Evolutionary conservation across 2,329 filamentous ascomycete species (phyloP).

Genomic region (Penicillium sp.): DNA sequence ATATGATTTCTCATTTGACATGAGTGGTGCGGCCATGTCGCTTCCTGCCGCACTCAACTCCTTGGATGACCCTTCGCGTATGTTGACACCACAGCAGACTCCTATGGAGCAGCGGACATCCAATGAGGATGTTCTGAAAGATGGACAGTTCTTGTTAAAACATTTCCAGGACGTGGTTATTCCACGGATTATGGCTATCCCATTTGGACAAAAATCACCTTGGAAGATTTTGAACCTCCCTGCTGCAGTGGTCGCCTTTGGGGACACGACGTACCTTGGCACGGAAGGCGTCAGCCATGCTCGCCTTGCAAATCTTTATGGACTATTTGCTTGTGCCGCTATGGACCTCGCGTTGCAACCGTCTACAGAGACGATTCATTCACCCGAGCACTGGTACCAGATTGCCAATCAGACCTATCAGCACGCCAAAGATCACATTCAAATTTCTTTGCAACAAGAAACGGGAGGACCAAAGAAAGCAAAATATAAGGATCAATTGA

Average conservation of each 20-base stretch:
- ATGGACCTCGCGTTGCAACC: conserved; percentile 27
- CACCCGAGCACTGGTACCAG: conserved; percentile 28
- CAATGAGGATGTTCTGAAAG: conserved; percentile 17
- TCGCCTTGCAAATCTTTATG: conserved; percentile 34
- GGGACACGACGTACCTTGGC: conserved; percentile 34
- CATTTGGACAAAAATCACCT: conserved; percentile 35
- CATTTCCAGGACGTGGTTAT: conserved; percentile 38
- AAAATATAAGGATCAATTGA: conserved; percentile 45
- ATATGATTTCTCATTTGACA: conserved; percentile 17
- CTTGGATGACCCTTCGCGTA: conserved; percentile 1
- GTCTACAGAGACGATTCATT: conserved; percentile 9
- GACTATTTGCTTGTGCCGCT: conserved; percentile 34
- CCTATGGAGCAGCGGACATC: conserved; percentile 12
- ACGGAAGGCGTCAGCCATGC: conserved; percentile 33
- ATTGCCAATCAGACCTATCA: conserved; percentile 29
- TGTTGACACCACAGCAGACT: conserved; percentile 13
- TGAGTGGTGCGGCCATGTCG: conserved; percentile 10
- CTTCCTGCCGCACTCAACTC: conserved; percentile 3
- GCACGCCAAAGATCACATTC: conserved; percentile 36
- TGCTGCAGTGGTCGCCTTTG: conserved; percentile 33
- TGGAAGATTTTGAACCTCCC: conserved; percentile 38
- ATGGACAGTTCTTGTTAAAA: conserved; percentile 31
- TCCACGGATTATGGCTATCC: conserved; percentile 34
- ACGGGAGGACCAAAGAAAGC: conserved; percentile 33
- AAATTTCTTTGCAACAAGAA: conserved; percentile 34